Conservation (phyloP, 2,329 filamentous ascomycete species). For the Fusarium proliferatum region DNA sequence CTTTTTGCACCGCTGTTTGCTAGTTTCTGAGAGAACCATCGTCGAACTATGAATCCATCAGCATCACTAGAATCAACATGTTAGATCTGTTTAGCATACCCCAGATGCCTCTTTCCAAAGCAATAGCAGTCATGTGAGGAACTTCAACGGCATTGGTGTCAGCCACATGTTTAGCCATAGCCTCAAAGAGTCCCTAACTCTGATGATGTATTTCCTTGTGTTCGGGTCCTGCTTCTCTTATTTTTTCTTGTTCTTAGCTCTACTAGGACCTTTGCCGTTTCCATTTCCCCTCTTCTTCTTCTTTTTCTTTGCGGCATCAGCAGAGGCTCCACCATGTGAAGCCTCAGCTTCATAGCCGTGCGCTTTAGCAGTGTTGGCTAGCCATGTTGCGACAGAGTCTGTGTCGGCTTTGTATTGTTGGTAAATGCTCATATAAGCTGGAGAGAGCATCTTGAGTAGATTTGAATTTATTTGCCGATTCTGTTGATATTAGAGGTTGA, state of each 20-base stretch:
- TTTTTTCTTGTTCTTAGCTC: neutral
- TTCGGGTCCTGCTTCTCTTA: neutral
- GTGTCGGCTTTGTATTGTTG: constrained; percentile 39
- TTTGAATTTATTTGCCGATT: too few relatives aligned
- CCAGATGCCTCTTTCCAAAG: constrained; percentile 34
- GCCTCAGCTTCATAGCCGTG: constrained; percentile 8
- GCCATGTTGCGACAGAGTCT: constrained; percentile 32
- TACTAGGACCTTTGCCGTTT: constrained; percentile 11
- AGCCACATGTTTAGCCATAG: constrained; percentile 30
- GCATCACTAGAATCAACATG: neutral
- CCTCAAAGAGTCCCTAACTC: constrained; percentile 32
- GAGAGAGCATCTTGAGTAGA: neutral
- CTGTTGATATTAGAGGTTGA: neutral
- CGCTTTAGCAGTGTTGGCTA: constrained; percentile 26
- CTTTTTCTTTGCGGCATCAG: neutral
- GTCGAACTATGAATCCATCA: constrained; percentile 7
- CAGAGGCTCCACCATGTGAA: neutral
- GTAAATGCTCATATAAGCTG: constrained; percentile 12
- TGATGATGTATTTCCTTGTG: constrained; percentile 7
- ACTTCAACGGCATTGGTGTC: constrained; percentile 13
- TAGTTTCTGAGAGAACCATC: constrained; percentile 22
- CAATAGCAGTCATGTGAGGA: constrained; percentile 12
- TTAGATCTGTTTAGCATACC: neutral
- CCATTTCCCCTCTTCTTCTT: constrained; percentile 4
- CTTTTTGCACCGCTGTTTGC: neutral